Percentiles rank a stretch among this genome's conserved stretches.
Conservation (phyloP, 2,329 filamentous ascomycete genomes). For the Didymosphaeria variabile region DNA sequence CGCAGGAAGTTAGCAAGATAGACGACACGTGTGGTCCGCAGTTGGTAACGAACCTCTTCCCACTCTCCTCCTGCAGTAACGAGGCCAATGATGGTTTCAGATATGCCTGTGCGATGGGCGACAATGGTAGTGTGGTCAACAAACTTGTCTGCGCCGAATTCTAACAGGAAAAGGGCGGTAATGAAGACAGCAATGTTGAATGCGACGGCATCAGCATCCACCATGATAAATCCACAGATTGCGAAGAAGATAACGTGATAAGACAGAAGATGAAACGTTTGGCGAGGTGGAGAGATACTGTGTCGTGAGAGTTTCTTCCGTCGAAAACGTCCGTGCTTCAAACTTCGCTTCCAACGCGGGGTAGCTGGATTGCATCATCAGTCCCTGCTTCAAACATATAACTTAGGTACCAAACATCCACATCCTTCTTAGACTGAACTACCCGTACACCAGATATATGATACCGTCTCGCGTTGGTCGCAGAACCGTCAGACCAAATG, state of each 20-base stretch:
- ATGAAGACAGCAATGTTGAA: conserved; percentile 58
- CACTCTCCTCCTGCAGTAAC: conserved; percentile 65
- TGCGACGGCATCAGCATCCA: conserved; percentile 43
- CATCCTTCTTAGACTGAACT: no score
- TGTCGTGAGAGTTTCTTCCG: no score
- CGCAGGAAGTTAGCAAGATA: conserved; percentile 10
- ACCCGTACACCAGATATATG: no score
- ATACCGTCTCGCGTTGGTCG: no score
- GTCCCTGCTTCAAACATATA: no score
- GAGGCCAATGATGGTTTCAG: conserved; percentile 60
- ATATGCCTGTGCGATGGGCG: conserved; percentile 56
- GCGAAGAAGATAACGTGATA: neutral
- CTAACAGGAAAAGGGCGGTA: conserved; percentile 59
- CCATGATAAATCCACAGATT: conserved; percentile 13
- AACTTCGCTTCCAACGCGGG: no score
- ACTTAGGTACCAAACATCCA: no score
- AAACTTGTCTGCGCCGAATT: conserved; percentile 63
- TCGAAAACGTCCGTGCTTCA: no score
- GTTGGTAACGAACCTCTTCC: conserved; percentile 58
- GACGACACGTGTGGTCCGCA: neutral
- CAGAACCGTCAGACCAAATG: no score
- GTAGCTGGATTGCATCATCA: no score
- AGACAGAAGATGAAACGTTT: no score
- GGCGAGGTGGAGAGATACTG: no score
- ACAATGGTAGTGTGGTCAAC: conserved; percentile 61